Evolutionary conservation across 2,329 filamentous ascomycete genomes (phyloP).

Genomic region (Ilyonectria mors-panacis): DNA sequence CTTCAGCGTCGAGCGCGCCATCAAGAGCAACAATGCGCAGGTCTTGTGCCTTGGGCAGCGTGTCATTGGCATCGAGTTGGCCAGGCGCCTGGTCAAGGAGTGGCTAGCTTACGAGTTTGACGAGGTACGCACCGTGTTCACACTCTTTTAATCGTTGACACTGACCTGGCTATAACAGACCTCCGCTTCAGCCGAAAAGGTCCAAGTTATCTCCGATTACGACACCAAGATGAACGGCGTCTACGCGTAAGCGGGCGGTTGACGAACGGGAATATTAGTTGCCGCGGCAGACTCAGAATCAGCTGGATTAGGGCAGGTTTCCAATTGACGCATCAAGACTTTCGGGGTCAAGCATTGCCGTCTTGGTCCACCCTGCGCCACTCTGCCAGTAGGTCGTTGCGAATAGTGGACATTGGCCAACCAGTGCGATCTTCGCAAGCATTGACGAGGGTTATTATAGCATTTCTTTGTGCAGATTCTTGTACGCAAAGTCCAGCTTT

Average conservation of each 20-base stretch:
- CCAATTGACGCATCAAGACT: neutral
- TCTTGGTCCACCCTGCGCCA: conserved; percentile 47
- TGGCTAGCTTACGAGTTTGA: conserved; percentile 89
- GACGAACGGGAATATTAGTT: neutral
- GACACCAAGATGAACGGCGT: conserved; percentile 11
- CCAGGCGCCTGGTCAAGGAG: conserved; percentile 81
- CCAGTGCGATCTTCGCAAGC: conserved; percentile 54
- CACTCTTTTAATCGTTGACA: neutral
- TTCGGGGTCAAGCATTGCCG: conserved; percentile 1
- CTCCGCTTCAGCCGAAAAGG: conserved; percentile 27
- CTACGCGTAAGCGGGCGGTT: conserved; percentile 2
- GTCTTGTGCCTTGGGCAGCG: conserved; percentile 89
- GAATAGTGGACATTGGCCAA: conserved; percentile 56
- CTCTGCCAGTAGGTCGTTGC: conserved; percentile 51
- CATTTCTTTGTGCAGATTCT: conserved; percentile 53
- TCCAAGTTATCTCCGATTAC: conserved; percentile 29
- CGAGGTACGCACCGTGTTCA: conserved; percentile 59
- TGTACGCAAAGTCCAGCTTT: conserved; percentile 59
- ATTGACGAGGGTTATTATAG: conserved; percentile 55
- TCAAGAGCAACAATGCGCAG: conserved; percentile 89
- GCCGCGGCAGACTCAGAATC: neutral
- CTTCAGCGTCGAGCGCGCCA: conserved; percentile 84
- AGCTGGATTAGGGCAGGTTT: neutral
- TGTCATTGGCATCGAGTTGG: conserved; percentile 85
- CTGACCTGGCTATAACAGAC: conserved; percentile 14